phyloP scores from a whole-genome alignment of 495 filamentous ascomycete genomes.

The Apiosordaria backusii region DNA sequence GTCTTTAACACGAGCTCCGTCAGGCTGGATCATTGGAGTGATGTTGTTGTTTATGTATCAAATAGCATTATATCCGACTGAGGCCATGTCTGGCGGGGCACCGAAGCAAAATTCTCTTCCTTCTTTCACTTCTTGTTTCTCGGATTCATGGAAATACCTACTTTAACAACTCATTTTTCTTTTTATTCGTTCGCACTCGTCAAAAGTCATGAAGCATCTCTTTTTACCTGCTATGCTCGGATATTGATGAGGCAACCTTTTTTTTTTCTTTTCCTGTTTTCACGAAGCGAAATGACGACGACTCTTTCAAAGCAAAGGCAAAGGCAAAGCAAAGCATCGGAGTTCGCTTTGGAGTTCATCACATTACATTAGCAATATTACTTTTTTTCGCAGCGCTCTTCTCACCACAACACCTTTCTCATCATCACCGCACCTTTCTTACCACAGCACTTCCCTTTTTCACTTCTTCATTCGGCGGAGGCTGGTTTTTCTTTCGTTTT shows the following conservation, averaged over 20 bases:
- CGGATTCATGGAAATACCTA: too few relatives aligned
- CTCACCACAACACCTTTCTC: too few relatives aligned
- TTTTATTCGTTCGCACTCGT: too few relatives aligned
- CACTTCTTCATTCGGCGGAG: not conserved
- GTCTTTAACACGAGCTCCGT: conserved; percentile 49
- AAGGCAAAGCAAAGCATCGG: not conserved
- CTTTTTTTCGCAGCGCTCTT: not conserved
- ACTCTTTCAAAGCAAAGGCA: not conserved
- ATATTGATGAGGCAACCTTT: not conserved
- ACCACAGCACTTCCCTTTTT: not conserved
- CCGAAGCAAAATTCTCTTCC: not conserved
- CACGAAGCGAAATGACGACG: not conserved
- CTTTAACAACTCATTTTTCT: too few relatives aligned
- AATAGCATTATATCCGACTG: not conserved
- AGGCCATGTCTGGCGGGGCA: not conserved
- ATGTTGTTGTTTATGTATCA: conserved; percentile 3
- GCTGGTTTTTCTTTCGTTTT: not conserved
- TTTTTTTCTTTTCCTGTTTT: not conserved
- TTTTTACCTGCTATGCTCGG: too few relatives aligned
- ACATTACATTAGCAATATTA: not conserved
- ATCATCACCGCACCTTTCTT: too few relatives aligned
- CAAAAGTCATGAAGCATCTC: too few relatives aligned
- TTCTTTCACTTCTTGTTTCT: not conserved
- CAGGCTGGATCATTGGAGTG: conserved; percentile 10
- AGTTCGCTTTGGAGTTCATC: not conserved